phyloP scores from a whole-genome alignment of 169 alveolate species.

The Plasmodium yoelii region DNA sequence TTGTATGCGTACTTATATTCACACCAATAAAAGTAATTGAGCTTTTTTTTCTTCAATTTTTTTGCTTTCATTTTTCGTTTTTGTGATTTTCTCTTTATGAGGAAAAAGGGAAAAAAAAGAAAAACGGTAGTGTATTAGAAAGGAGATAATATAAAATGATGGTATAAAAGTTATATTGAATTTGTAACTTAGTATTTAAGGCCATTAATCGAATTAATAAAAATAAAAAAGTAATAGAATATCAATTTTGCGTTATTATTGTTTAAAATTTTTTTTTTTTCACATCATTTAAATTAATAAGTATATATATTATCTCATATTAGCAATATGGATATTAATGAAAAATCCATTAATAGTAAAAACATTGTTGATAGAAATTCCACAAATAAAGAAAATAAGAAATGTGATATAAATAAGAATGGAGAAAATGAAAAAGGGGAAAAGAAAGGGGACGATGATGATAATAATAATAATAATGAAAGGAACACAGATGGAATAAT shows the following conservation, averaged over 20 bases:
- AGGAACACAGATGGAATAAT: conserved; percentile 13
- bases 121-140: too few relatives aligned
- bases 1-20: too few relatives aligned
- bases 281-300: too few relatives aligned
- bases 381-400: neutral
- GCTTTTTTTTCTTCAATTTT: neutral
- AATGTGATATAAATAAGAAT: neutral
- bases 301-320: too few relatives aligned
- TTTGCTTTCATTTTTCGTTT: conserved; percentile 1
- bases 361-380: neutral
- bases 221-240: too few relatives aligned
- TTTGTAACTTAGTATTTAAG: too few relatives aligned
- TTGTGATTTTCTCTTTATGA: neutral
- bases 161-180: too few relatives aligned
- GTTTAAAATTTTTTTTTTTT: too few relatives aligned
- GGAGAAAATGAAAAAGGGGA: conserved; percentile 21
- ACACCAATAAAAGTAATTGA: neutral
- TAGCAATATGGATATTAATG: conserved; percentile 52
- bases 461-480: neutral
- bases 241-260: too few relatives aligned
- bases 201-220: too few relatives aligned
- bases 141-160: too few relatives aligned
- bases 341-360: conserved; percentile 10
- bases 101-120: too few relatives aligned
- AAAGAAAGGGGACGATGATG: conserved; percentile 1